Percentiles rank a stretch among this genome's conserved stretches.
Conservation (phyloP, 1,284 basidiomycete species). For the Sanghuangporus weigelae region DNA sequence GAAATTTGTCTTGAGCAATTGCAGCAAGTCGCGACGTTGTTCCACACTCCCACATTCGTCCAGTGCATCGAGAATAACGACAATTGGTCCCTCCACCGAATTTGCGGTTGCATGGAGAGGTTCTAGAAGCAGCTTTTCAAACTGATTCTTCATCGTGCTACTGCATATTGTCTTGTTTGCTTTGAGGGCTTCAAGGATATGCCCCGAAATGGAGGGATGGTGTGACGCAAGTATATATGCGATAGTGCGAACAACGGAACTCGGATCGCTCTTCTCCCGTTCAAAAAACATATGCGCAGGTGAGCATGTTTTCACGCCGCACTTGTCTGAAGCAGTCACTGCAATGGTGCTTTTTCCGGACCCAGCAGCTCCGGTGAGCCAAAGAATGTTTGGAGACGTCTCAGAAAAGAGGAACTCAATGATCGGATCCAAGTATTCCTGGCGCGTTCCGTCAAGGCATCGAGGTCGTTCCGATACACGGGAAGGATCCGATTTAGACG, state of each 20-base stretch:
- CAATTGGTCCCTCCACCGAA: background rate
- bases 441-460: constrained; percentile 20
- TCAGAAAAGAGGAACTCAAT: constrained; percentile 19
- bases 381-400: background rate
- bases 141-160: background rate
- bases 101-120: background rate
- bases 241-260: background rate
- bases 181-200: background rate
- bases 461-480: background rate
- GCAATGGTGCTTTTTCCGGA: constrained; percentile 22
- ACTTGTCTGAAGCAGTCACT: background rate
- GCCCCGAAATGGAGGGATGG: constrained; percentile 6
- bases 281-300: background rate
- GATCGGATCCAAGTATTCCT: constrained; percentile 20
- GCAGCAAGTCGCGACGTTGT: constrained; percentile 28
- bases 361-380: constrained; percentile 20
- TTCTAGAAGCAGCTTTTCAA: background rate
- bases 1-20: constrained; percentile 23
- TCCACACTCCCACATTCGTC: constrained; percentile 12
- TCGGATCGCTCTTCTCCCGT: background rate
- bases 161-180: background rate
- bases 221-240: constrained; percentile 1
- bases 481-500: background rate
- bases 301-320: background rate
- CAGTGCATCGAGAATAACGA: constrained; percentile 6